These are phyloP conservation scores for Fusarium sp. DNA, from an alignment of 2,329 filamentous ascomycete genomes.

Conservation along the genomic window DNA sequence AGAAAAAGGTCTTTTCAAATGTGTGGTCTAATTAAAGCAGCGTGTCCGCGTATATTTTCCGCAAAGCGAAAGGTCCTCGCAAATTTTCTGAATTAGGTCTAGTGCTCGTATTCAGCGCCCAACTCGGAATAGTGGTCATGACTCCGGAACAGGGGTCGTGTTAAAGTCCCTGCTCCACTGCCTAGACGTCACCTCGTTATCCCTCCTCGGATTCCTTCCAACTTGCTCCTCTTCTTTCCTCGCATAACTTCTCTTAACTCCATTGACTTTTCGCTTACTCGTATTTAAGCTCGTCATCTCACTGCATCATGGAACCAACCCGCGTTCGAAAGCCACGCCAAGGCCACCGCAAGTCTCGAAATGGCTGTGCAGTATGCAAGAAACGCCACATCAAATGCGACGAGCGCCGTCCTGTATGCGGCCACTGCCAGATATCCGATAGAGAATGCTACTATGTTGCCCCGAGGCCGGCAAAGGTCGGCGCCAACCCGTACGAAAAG, in stretches of 20 bases:
- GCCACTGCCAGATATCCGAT: conserved; percentile 17
- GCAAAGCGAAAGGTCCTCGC: neutral
- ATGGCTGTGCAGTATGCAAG: conserved; percentile 26
- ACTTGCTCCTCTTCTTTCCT: neutral
- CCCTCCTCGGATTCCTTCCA: neutral
- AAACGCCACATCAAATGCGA: conserved; percentile 30
- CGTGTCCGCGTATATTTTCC: neutral
- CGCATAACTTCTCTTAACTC: neutral
- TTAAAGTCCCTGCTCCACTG: too few species aligned
- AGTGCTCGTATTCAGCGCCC: neutral
- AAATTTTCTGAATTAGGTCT: neutral
- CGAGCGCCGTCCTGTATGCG: conserved; percentile 13
- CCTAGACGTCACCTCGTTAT: too few species aligned
- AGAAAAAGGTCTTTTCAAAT: too few species aligned
- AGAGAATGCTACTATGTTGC: neutral
- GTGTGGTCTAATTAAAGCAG: neutral
- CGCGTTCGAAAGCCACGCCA: conserved; percentile 6
- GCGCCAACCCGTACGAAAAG: neutral
- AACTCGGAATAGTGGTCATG: neutral
- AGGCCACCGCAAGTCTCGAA: conserved; percentile 29
- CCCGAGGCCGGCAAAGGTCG: neutral
- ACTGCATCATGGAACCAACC: neutral
- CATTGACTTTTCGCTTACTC: neutral
- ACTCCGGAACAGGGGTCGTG: neutral
- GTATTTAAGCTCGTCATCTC: neutral